phyloP scores from a whole-genome alignment of 2,329 filamentous ascomycete genomes.

The Verticillium isaacii region DNA sequence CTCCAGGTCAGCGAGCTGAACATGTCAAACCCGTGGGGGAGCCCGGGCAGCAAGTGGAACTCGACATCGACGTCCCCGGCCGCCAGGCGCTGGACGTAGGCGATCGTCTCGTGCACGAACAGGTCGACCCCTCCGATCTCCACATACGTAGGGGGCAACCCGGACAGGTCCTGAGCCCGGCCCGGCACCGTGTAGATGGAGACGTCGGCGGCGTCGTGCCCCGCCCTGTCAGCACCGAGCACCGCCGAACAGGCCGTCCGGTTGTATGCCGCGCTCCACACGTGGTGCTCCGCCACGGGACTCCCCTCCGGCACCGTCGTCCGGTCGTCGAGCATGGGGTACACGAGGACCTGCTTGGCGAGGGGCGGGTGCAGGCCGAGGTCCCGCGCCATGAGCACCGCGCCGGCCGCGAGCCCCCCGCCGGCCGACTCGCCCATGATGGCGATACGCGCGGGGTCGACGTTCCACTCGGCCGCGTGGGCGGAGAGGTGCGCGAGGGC shows the following conservation, averaged over 20 bases:
- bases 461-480: slow-evolving; percentile 15
- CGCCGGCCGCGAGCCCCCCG: slow-evolving; percentile 14
- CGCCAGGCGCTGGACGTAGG: slow-evolving; percentile 24
- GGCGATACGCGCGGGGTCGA: slow-evolving; percentile 15
- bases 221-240: background rate
- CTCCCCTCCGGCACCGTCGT: slow-evolving; percentile 2
- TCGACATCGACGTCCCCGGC: slow-evolving; percentile 27
- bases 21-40: slow-evolving; percentile 24
- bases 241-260: slow-evolving; percentile 1
- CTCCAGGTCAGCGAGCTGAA: slow-evolving; percentile 15
- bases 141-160: slow-evolving; percentile 29
- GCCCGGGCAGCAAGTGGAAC: slow-evolving; percentile 32
- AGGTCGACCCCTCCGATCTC: slow-evolving; percentile 32
- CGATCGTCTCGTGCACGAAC: slow-evolving; percentile 26
- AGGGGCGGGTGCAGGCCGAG: slow-evolving; percentile 16
- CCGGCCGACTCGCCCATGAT: slow-evolving; percentile 17
- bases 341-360: slow-evolving; percentile 25
- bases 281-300: background rate
- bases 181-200: slow-evolving; percentile 17
- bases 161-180: slow-evolving; percentile 13
- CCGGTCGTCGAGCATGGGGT: slow-evolving; percentile 28
- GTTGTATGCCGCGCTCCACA: slow-evolving; percentile 2
- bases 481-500: slow-evolving; percentile 17
- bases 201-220: slow-evolving; percentile 4
- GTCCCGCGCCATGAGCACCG: slow-evolving; percentile 33